Conservation (phyloP, 305 asterid genomes). For the Solanum hybrid region DNA sequence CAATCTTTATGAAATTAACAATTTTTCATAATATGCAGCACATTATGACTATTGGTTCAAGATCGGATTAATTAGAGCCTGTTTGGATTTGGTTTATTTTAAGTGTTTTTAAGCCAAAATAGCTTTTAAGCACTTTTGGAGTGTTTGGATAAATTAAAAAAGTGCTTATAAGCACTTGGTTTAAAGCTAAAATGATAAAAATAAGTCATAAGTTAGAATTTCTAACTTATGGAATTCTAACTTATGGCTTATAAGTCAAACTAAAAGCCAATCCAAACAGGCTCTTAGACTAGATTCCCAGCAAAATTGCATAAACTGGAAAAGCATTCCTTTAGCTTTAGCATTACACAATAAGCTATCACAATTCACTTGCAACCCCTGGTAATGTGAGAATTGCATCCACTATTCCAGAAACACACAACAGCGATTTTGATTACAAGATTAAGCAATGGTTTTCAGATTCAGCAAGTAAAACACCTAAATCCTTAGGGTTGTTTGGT, state of each 20-base stretch:
- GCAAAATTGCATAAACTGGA: background rate
- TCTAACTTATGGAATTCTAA: background rate
- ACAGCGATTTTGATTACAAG: background rate
- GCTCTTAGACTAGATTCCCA: background rate
- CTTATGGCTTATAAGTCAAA: background rate
- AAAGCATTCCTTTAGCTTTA: background rate
- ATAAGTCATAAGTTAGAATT: background rate
- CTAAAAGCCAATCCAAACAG: background rate
- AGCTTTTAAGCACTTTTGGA: background rate
- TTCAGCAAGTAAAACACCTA: background rate
- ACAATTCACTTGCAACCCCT: background rate
- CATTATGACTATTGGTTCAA: background rate
- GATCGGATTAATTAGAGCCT: background rate
- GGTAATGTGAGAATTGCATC: background rate
- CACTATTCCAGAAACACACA: background rate
- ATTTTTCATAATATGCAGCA: background rate
- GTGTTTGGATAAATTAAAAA: background rate
- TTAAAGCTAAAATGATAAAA: background rate
- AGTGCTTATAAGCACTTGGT: background rate
- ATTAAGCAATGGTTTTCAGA: background rate
- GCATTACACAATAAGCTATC: background rate
- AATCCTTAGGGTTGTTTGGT: background rate
- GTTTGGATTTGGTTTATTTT: background rate
- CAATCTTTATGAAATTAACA: background rate
- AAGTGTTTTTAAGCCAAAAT: background rate